These are phyloP conservation scores for Aureobasidium musti DNA, from an alignment of 2,329 filamentous ascomycete genomes.

Conservation along the genomic window DNA sequence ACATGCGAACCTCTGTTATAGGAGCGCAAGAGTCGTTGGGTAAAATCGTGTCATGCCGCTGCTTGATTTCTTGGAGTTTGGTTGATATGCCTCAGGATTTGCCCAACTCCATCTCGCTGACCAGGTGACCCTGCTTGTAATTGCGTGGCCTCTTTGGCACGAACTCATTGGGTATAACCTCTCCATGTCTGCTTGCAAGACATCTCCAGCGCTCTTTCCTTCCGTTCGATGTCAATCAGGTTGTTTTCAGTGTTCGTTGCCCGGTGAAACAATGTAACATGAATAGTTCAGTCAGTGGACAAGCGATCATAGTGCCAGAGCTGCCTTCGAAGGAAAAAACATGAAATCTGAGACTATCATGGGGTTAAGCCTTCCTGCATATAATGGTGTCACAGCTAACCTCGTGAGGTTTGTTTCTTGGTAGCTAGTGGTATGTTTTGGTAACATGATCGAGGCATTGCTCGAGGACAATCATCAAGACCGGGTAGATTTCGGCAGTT, in stretches of 20 bases:
- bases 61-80: too few relatives aligned
- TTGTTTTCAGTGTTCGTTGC: background rate
- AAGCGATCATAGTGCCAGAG: too few relatives aligned
- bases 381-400: background rate
- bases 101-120: background rate
- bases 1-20: background rate
- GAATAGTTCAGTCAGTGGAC: too few relatives aligned
- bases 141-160: background rate
- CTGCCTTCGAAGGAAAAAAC: too few relatives aligned
- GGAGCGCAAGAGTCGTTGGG: too few relatives aligned
- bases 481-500: slow-evolving; percentile 15
- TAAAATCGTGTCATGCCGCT: too few relatives aligned
- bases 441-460: background rate
- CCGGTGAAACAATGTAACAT: background rate
- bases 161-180: background rate
- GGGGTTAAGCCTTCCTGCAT: too few relatives aligned
- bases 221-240: background rate
- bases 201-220: background rate
- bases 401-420: background rate
- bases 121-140: background rate
- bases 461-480: background rate
- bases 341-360: too few relatives aligned
- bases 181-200: too few relatives aligned
- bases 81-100: background rate
- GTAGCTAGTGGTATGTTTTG: background rate